Base-by-base conservation (phyloP, 495 filamentous ascomycete species). In the Amniculicola lignicola region DNA sequence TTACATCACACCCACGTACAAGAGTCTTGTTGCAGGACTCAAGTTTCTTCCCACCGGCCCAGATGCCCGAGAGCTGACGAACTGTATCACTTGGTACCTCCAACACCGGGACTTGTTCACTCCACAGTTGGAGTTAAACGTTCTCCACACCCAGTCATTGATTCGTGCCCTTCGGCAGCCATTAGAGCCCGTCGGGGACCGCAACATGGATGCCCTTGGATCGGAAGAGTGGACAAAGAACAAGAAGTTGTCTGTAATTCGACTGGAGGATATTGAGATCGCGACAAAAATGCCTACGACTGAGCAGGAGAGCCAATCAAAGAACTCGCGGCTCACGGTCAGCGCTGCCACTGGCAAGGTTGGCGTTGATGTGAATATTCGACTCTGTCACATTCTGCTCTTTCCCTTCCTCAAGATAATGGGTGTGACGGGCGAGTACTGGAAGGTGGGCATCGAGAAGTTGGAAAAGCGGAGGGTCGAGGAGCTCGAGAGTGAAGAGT, bases 51-150 rank as follows among this genome's bases (percentile, higher is more conserved):
- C 52, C n/a, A 37, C 22, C 5, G 51, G 51, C 1, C 29, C 42
- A 9, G 42, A 56, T 31, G 52, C 42, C 9, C 28, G 52, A 3
- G 52, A 23, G 11, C 31, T 56, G 7, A 56, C 52, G 19, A 27
- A 47, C 16, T 46, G 33, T 31, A 9, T 56, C 3, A 16, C 21
- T 3, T 56, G 52, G 52, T 56, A 56, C 33, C 21, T 56, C 7
- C 21, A 56, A 2, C 21, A 40, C 22, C 3, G 22, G 19, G 15
- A 48, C 18, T 12, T 29, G 33, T 56, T 56, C 33, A 21, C 31
- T 21, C 52, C 52, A 16, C 41, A 14, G 11, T 43, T 56, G 31
- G 18, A 47, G 18, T 31, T 56, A 11, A 56, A 56, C 31, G 52
- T 56, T 23, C 33, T 56, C 21, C 52, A 56, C 27, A 31, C 35